phyloP scores from a whole-genome alignment of 495 filamentous ascomycete species.

The Trichocladium uniseriatum region DNA sequence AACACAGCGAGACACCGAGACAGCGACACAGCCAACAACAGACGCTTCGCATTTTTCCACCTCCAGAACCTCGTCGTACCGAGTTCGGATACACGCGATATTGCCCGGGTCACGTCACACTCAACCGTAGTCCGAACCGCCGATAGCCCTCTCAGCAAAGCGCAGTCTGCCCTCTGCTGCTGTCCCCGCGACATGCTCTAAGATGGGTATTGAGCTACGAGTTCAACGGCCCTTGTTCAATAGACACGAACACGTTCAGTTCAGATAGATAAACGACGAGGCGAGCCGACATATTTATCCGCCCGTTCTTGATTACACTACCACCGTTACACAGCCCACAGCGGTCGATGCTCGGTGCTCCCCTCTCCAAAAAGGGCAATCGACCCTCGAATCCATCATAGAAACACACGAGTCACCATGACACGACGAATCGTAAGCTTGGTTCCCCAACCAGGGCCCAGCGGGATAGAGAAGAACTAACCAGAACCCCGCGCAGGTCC shows the following conservation, averaged over 20 bases:
- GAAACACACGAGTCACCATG: slow-evolving; percentile 10
- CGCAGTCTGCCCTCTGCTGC: neutral
- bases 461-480: no score
- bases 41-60: no score
- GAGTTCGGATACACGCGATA: no score
- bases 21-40: no score
- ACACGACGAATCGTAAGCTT: slow-evolving; percentile 23
- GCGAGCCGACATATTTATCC: no score
- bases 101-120: no score
- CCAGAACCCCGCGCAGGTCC: slow-evolving; percentile 44
- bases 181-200: slow-evolving; percentile 7
- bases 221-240: neutral
- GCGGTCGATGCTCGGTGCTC: slow-evolving; percentile 1
- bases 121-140: no score
- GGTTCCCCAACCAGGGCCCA: no score
- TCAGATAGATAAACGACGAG: neutral
- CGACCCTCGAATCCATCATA: neutral
- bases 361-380: neutral
- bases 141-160: no score
- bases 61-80: no score
- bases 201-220: slow-evolving; percentile 5
- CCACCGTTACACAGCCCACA: neutral
- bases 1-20: no score
- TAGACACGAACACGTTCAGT: neutral
- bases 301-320: no score